Evolutionary conservation across 305 asterid genomes (phyloP), one percentile per base, ranked within the genome.

Genomic region (Fraxinus albicans): DNA sequence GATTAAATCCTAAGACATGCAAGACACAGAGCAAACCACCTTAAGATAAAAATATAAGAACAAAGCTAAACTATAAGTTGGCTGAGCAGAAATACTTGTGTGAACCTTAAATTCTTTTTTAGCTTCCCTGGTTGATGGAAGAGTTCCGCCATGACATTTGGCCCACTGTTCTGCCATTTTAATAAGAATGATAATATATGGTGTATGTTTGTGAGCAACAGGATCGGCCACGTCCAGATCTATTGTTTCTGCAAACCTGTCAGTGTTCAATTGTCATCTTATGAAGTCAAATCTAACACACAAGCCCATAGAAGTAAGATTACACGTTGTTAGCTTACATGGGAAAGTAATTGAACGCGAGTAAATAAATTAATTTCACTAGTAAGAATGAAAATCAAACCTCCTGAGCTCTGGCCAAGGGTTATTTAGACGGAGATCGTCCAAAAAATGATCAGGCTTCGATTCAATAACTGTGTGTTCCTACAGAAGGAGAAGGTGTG

Each of bases 331-430:
- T 78, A 75, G 78, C 29, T 78, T 74, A 77, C 60, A 42, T 10
- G 10, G 58, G 15, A 76, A 67, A 36, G 44, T 17, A 78, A 70
- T 70, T 12, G 19, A 70, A 1, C 19, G 8, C 2, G 4, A 63
- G 73, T 25, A 80, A 19, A 80, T 53, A 75, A 79, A 44, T 12
- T 77, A 69, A 77, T 79, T 63, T 31, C 73, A 23, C 33, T 6
- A 77, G 21, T 8, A 40, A 27, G 53, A 83, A 74, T 75, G 75
- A 63, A 72, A 21, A 80, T 9, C 82, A 86, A 85, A 95, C 99
- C 98, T 93, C 88, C 75, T 87, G 67, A 96, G 98, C 90, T 96
- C 95, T 31, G 95, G 94, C 99, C 99, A 96, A 6, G 99, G 97
- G 84, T 91, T 91, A 88, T 94, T 94, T 83, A 96, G 91, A 82